Base-by-base conservation (phyloP, 2,329 filamentous ascomycete genomes). In the Fusarium succisae region DNA sequence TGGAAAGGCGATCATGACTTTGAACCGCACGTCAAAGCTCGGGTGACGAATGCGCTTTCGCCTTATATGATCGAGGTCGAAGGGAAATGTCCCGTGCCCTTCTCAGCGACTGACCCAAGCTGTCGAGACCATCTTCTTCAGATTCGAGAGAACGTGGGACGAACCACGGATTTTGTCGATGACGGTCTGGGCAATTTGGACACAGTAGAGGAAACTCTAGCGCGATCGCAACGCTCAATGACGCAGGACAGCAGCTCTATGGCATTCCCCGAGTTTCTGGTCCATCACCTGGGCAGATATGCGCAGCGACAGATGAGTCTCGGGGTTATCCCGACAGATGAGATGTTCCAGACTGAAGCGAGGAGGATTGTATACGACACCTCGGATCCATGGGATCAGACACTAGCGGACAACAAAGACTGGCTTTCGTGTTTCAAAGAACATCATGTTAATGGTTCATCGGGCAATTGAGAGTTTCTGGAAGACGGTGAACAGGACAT, bases 1-100 rank as follows among this genome's bases (percentile, higher is more conserved):
- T 81, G 79, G 79, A 74, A 78, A 10, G 78, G 78, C 5, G 76
- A 78, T 6, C 77, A 79, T 26, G 74, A 77, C 0, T 80, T 81
- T 8, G 74, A 77, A 20, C 66, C 77, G 3, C 62, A 67, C 1
- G 60, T 80, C 18, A 65, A 74, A 3, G 72, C 75, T 11, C 53
- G 62, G 20, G 76, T 81, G 20, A 70, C 45, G 2, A 75, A 80
- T 20, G 75, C 74, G 1, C 56, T 80, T 1, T 78, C 79, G 0
- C 79, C 79, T 1, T 81, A 79, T 6, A 55, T 80, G 14, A 78
- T 80, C 9, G 75, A 69, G 2, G 47, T 56, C 1, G 80, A 81
- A 43, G 72, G 74, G 0, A 50, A 63, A 38, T 75, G 70, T 8
- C 68, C 73, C 0, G 64, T 80, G 0, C 80, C 80, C 0, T 81